Conservation (phyloP, 495 filamentous ascomycete species). For the Ramalina peruviana region DNA sequence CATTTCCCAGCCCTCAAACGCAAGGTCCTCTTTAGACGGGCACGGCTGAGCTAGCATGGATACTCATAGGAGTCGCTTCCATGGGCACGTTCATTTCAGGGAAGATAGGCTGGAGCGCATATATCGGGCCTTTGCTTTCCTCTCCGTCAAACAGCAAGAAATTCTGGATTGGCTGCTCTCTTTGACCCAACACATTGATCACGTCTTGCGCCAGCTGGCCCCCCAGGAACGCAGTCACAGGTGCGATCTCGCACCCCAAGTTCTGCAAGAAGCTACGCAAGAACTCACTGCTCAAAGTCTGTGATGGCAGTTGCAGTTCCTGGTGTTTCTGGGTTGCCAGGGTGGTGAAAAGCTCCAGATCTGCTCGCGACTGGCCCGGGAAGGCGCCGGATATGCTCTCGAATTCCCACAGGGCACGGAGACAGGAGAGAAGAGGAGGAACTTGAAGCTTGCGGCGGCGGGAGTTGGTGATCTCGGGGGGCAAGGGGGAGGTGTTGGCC, state of each 20-base stretch:
- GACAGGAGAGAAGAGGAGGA: conserved; percentile 64
- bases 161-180: conserved; percentile 93
- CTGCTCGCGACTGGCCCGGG: conserved; percentile 42
- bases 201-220: conserved; percentile 89
- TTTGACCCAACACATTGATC: conserved; percentile 81
- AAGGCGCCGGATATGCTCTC: conserved; percentile 36
- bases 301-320: conserved; percentile 59
- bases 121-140: conserved; percentile 59
- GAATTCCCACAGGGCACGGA: conserved; percentile 76
- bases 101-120: conserved; percentile 64
- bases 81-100: conserved; percentile 18
- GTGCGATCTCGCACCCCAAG: conserved; percentile 65
- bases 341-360: conserved; percentile 58
- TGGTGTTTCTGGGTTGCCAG: conserved; percentile 63
- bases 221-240: conserved; percentile 79
- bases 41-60: not conserved
- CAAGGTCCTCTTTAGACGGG: not conserved
- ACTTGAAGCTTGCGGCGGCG: conserved; percentile 58
- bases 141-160: conserved; percentile 85
- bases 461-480: conserved; percentile 50
- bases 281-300: conserved; percentile 62
- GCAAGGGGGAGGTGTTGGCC: conserved; percentile 60
- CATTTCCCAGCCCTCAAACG: no score
- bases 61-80: not conserved
- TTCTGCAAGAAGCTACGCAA: conserved; percentile 75